Evolutionary conservation across 495 filamentous ascomycete genomes (phyloP).

Genomic region (Trichocladium uniseriatum): DNA sequence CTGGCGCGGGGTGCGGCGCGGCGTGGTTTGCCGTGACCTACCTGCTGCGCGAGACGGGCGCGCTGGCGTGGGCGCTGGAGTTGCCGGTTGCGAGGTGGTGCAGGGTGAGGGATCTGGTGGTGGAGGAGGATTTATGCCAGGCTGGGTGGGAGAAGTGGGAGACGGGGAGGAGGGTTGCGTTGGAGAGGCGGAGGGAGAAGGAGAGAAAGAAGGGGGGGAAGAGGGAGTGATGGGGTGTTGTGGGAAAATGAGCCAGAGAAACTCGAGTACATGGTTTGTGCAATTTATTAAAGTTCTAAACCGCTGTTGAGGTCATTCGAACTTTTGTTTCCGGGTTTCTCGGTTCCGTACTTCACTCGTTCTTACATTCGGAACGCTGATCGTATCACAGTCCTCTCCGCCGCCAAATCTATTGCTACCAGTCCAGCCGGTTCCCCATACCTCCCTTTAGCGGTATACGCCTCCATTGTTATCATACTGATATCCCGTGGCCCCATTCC

Average conservation of each 20-base stretch:
- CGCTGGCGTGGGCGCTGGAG: conserved; percentile 64
- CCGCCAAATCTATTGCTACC: background rate
- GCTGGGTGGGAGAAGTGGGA: conserved; percentile 93
- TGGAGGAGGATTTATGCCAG: conserved; percentile 83
- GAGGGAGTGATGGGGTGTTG: background rate
- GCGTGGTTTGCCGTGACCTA: conserved; percentile 70
- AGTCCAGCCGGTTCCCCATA: background rate
- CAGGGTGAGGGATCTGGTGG: conserved; percentile 71
- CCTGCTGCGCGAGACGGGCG: conserved; percentile 47
- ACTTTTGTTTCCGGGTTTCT: background rate
- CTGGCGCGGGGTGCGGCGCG: conserved; percentile 61
- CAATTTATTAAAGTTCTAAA: no score
- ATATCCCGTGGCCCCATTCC: background rate
- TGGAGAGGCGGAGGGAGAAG: conserved; percentile 1
- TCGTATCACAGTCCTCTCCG: background rate
- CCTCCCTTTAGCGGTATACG: background rate
- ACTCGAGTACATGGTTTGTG: no score
- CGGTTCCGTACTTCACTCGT: no score
- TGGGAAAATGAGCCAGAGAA: background rate
- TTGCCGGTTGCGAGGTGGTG: conserved; percentile 53
- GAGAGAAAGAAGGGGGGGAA: conserved; percentile 1
- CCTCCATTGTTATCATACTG: conserved; percentile 6
- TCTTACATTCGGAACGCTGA: background rate
- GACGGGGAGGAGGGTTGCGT: conserved; percentile 11
- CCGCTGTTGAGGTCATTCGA: background rate